Percentiles rank a stretch among this genome's conserved stretches.
phyloP scores from a whole-genome alignment of 805 yeast species.

The Hermanozyma aechmeae region DNA sequence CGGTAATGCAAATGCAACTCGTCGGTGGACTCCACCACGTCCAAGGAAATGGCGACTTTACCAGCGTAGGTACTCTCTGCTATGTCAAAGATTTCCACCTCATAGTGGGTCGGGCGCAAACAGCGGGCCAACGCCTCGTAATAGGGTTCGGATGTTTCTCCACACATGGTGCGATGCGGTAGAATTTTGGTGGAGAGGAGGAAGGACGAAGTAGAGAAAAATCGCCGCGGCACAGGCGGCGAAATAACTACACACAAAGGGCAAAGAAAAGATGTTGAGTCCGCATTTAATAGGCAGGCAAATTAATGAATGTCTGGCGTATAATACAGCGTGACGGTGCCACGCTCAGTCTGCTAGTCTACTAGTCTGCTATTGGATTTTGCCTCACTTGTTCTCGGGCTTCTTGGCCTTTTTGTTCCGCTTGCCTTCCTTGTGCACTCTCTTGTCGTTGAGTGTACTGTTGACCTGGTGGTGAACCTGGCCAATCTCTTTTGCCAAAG shows the following conservation, averaged over 20 bases:
- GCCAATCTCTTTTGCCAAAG: constrained; percentile 62
- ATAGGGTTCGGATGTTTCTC: constrained; percentile 10
- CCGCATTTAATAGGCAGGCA: no score
- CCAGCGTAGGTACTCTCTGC: constrained; percentile 39
- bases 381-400: constrained; percentile 9
- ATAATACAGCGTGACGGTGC: no score
- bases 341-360: no score
- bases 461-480: constrained; percentile 30
- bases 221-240: no score
- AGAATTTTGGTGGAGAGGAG: no score
- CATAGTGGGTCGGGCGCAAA: constrained; percentile 69
- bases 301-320: no score
- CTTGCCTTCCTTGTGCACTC: constrained; percentile 2
- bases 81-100: constrained; percentile 50
- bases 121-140: constrained; percentile 49
- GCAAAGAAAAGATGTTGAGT: no score
- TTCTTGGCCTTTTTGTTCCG: no score
- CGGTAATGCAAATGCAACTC: constrained; percentile 42
- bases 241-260: no score
- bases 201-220: no score
- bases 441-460: constrained; percentile 9
- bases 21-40: constrained; percentile 31
- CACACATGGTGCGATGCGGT: not conserved
- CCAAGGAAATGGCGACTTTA: constrained; percentile 36
- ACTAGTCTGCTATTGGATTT: no score